Conservation (phyloP, 768 basidiomycete species). For the Hygrophoropsis aurantiaca region DNA sequence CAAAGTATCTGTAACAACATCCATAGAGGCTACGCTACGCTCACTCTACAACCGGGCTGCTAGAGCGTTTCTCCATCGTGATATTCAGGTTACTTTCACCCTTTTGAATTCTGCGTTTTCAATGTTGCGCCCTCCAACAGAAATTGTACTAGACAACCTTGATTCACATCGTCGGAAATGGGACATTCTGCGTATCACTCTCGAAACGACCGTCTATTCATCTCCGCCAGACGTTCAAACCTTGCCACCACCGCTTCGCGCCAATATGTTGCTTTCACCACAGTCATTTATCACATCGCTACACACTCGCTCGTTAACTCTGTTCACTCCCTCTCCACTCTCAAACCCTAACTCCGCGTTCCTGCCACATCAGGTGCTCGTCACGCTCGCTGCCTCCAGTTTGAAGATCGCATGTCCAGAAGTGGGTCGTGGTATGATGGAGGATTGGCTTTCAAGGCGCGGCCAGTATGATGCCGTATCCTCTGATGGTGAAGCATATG, state of each 20-base stretch:
- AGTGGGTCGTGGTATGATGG: constrained; percentile 63
- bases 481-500: constrained; percentile 56
- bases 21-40: constrained; percentile 54
- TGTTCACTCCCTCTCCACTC: constrained; percentile 59
- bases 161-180: constrained; percentile 69
- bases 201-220: constrained; percentile 72
- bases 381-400: constrained; percentile 69
- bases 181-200: constrained; percentile 84
- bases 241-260: constrained; percentile 53
- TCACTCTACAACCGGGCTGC: constrained; percentile 77
- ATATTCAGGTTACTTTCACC: constrained; percentile 63
- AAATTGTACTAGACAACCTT: constrained; percentile 36
- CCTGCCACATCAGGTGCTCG: constrained; percentile 68
- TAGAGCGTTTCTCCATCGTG: constrained; percentile 74
- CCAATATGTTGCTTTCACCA: constrained; percentile 55
- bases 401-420: constrained; percentile 64
- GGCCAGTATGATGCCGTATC: constrained; percentile 33
- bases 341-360: constrained; percentile 48
- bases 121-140: constrained; percentile 46
- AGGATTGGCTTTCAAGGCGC: constrained; percentile 75
- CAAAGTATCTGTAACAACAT: constrained; percentile 11
- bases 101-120: constrained; percentile 70
- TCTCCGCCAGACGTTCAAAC: constrained; percentile 41
- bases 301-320: constrained; percentile 61
- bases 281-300: constrained; percentile 55